Conservation (phyloP, 352 stramenopile genomes). For the Phytophthora multivora region DNA sequence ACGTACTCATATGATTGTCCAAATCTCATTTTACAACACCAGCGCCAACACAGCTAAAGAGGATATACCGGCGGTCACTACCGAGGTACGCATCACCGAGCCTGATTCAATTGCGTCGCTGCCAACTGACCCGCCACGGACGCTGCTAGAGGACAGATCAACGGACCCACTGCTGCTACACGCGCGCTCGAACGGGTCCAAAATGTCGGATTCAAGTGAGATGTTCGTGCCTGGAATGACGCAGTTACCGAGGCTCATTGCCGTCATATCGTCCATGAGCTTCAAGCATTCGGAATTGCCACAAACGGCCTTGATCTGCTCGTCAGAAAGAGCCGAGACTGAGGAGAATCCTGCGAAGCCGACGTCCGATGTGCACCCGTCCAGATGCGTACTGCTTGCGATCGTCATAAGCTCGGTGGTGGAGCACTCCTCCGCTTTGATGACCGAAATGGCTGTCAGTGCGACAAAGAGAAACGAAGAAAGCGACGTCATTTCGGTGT, state of each 20-base stretch:
- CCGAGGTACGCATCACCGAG: background rate
- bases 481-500: background rate
- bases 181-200: conserved; percentile 19
- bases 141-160: conserved; percentile 1
- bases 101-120: conserved; percentile 4
- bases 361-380: conserved; percentile 19
- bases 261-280: conserved; percentile 25
- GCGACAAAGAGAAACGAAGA: background rate
- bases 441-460: background rate
- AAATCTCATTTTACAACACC: background rate
- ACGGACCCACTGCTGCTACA: conserved; percentile 22
- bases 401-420: conserved; percentile 19
- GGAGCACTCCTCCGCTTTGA: conserved; percentile 11
- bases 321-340: conserved; percentile 13
- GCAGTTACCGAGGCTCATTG: conserved; percentile 30
- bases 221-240: conserved; percentile 25
- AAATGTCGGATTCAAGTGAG: conserved; percentile 24
- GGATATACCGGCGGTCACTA: background rate
- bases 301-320: conserved; percentile 28
- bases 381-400: conserved; percentile 12
- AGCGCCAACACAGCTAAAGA: background rate
- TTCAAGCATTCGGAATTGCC: conserved; percentile 16
- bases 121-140: background rate
- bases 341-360: conserved; percentile 19
- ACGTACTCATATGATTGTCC: too few species aligned